Conservation (phyloP, 2,329 filamentous ascomycete species). For the Fusarium miscanthi region DNA sequence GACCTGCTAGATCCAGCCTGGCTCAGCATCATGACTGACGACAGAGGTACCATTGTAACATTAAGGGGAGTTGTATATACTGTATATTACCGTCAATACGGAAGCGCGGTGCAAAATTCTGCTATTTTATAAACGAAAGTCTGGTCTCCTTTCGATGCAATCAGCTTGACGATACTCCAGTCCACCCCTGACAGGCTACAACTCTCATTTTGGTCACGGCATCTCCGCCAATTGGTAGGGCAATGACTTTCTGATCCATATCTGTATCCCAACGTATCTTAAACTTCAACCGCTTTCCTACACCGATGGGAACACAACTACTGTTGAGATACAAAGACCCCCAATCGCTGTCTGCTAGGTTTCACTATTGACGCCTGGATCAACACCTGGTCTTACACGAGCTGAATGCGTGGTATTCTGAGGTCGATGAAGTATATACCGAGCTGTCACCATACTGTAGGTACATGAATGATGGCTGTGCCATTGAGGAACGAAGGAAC, state of each 20-base stretch:
- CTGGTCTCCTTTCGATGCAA: not conserved
- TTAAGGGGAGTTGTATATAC: not conserved
- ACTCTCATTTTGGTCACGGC: not conserved
- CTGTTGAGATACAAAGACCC: not conserved
- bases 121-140: not conserved
- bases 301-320: not conserved
- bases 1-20: not conserved
- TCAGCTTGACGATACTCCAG: not conserved
- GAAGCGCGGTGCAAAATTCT: not conserved
- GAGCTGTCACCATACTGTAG: not conserved
- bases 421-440: not conserved
- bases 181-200: too few relatives aligned
- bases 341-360: not conserved
- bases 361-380: not conserved
- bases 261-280: not conserved
- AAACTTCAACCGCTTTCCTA: not conserved
- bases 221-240: not conserved
- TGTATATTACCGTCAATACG: constrained; percentile 20
- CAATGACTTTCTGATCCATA: too few relatives aligned
- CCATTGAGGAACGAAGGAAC: not conserved
- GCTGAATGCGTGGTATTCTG: not conserved
- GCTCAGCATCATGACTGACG: not conserved
- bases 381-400: not conserved
- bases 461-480: not conserved
- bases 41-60: constrained; percentile 16